These are phyloP conservation scores for Falciphora oryzae DNA, from an alignment of 2,329 filamentous ascomycete genomes.

Conservation along the genomic window DNA sequence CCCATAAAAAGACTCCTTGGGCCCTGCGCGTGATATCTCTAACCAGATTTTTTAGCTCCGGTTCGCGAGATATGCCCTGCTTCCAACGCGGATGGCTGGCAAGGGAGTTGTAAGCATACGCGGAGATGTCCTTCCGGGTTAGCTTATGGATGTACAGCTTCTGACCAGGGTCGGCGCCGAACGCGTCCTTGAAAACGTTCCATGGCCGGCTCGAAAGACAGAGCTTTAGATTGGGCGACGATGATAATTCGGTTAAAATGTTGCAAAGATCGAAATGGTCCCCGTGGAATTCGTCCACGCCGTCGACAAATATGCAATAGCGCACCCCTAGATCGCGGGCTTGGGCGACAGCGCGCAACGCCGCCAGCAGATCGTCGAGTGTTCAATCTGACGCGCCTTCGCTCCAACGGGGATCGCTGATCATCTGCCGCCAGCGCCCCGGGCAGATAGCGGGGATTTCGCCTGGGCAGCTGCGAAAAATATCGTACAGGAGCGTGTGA, in stretches of 20 bases:
- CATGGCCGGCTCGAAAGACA: slow-evolving; percentile 5
- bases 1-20: too few relatives aligned
- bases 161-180: neutral
- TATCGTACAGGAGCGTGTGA: slow-evolving; percentile 7
- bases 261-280: slow-evolving; percentile 5
- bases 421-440: neutral
- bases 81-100: neutral
- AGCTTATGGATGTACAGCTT: slow-evolving; percentile 7
- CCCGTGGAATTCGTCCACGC: slow-evolving; percentile 9
- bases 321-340: neutral
- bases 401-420: too few relatives aligned
- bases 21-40: too few relatives aligned
- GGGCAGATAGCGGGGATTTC: neutral
- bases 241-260: neutral
- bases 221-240: neutral
- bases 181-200: slow-evolving; percentile 3
- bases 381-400: neutral
- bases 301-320: slow-evolving; percentile 4
- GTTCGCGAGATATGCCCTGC: too few relatives aligned
- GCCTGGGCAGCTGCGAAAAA: slow-evolving; percentile 9
- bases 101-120: neutral
- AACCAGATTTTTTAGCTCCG: too few relatives aligned
- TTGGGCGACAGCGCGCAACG: neutral
- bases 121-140: neutral
- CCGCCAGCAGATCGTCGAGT: slow-evolving; percentile 3